Conservation (phyloP, 1,139 yeast genomes). For the Pichiaceae sp. region DNA sequence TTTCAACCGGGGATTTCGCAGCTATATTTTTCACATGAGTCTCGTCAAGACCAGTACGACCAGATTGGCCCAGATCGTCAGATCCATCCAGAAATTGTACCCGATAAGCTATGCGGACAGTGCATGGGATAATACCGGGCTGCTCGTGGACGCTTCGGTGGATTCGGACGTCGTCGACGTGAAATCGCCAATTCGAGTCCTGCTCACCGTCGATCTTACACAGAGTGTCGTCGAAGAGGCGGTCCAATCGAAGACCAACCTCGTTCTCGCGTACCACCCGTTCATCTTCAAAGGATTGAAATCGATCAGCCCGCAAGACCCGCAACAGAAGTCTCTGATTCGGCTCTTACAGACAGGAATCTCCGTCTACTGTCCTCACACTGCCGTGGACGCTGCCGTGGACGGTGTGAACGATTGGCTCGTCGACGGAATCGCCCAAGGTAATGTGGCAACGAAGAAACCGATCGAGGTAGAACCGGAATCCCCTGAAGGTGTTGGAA, state of each 20-base stretch:
- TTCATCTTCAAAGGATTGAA: conserved; percentile 87
- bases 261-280: conserved; percentile 89
- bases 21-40: conserved; percentile 1
- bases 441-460: conserved; percentile 7
- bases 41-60: conserved; percentile 1
- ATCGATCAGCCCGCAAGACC: conserved; percentile 51
- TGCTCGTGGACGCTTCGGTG: conserved; percentile 54
- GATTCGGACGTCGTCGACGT: conserved; percentile 5
- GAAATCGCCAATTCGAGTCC: conserved; percentile 30
- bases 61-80: conserved; percentile 27
- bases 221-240: conserved; percentile 84
- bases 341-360: conserved; percentile 66
- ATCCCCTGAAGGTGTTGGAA: conserved; percentile 48
- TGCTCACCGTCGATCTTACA: conserved; percentile 81
- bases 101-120: conserved; percentile 50
- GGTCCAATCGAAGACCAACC: conserved; percentile 35
- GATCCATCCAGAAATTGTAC: conserved; percentile 48
- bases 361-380: conserved; percentile 91
- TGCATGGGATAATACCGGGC: conserved; percentile 92
- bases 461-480: conserved; percentile 30
- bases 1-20: too few relatives aligned
- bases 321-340: conserved; percentile 75
- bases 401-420: conserved; percentile 95
- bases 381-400: conserved; percentile 86
- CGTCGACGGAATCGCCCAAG: conserved; percentile 44